Conservation (phyloP, 179 eudicot genomes). For the Heliamphora pulchella region DNA sequence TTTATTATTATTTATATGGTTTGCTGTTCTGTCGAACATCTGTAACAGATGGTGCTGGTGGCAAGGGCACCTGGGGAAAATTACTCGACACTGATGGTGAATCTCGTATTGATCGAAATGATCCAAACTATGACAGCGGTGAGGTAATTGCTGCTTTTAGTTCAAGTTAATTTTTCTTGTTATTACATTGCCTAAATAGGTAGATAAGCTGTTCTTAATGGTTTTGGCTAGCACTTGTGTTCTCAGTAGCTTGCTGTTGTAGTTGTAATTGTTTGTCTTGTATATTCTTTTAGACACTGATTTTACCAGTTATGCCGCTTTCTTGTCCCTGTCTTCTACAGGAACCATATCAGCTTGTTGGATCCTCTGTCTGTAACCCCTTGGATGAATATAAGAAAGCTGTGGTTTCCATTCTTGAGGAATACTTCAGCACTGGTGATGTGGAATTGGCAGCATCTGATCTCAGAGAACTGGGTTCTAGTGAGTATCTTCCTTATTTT, state of each 20-base stretch:
- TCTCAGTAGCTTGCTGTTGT: not conserved
- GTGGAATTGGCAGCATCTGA: conserved; percentile 79
- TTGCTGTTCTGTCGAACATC: not conserved
- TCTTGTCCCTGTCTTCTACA: conserved; percentile 21
- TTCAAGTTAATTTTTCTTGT: conserved; percentile 3
- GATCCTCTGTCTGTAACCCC: conserved; percentile 65
- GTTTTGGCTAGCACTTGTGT: not conserved
- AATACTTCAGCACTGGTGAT: conserved; percentile 73
- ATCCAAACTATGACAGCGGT: conserved; percentile 93
- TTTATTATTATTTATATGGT: not conserved
- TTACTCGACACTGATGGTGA: conserved; percentile 75
- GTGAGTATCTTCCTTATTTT: conserved; percentile 83
- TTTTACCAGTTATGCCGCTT: not conserved
- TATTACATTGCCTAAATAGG: not conserved
- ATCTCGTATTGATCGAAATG: conserved; percentile 65
- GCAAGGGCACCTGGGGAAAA: conserved; percentile 97
- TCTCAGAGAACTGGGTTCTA: conserved; percentile 74
- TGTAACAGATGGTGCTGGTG: conserved; percentile 82
- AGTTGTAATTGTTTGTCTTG: conserved; percentile 7
- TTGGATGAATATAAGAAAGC: conserved; percentile 93
- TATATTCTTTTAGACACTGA: not conserved
- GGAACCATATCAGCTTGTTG: conserved; percentile 94
- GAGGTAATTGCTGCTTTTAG: conserved; percentile 54
- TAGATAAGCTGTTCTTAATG: not conserved
- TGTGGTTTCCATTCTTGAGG: conserved; percentile 80